Evolutionary conservation across 208 protist species (phyloP).

Genomic region (Crithidia fasciculata): DNA sequence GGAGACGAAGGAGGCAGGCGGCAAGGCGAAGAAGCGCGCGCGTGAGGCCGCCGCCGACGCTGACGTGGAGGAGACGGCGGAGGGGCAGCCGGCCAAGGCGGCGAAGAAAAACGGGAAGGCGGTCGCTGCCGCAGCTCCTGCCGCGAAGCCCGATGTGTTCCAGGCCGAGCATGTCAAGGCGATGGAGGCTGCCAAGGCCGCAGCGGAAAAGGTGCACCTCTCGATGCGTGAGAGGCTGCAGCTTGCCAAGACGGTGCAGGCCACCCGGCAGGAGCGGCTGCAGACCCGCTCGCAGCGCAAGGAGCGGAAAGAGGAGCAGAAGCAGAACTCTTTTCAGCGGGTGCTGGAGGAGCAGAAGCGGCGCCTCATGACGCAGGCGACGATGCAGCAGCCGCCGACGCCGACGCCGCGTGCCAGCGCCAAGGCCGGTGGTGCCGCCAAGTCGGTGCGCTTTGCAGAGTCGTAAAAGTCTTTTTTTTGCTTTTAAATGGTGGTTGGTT

Average conservation of each 20-base stretch:
- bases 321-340: constrained; percentile 65
- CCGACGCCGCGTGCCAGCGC: constrained; percentile 4
- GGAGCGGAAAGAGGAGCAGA: constrained; percentile 47
- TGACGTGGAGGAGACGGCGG: neutral
- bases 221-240: constrained; percentile 62
- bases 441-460: constrained; percentile 70
- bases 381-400: constrained; percentile 34
- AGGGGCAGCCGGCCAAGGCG: constrained; percentile 1
- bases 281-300: constrained; percentile 43
- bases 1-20: constrained; percentile 6
- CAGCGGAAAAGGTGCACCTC: constrained; percentile 49
- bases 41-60: neutral
- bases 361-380: constrained; percentile 67
- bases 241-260: constrained; percentile 60
- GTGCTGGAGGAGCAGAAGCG: constrained; percentile 86
- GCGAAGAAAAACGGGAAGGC: constrained; percentile 12
- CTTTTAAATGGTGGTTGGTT: neutral
- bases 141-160: constrained; percentile 40
- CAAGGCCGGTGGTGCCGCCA: constrained; percentile 22
- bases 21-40: constrained; percentile 11
- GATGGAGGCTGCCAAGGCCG: constrained; percentile 62
- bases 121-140: constrained; percentile 4
- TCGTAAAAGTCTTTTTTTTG: neutral
- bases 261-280: constrained; percentile 57
- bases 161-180: constrained; percentile 58